Evolutionary conservation across 2,329 filamentous ascomycete species (phyloP).

Genomic region (Tolypocladium ophioglossoides): DNA sequence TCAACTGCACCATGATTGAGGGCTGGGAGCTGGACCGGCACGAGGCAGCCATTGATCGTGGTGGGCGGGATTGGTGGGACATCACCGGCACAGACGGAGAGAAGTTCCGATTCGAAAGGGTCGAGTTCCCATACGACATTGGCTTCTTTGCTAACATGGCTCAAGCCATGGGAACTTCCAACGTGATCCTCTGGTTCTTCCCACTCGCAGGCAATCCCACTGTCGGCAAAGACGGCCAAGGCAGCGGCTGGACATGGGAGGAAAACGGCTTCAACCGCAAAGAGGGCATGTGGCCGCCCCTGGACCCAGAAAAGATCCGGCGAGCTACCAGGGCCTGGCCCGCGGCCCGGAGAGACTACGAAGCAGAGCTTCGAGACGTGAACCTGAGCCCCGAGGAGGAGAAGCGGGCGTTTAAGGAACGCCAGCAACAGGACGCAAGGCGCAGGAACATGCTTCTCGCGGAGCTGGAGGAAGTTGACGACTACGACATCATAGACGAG

Average conservation of each 20-base stretch:
- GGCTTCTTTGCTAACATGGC: conserved; percentile 64
- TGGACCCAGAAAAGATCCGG: conserved; percentile 50
- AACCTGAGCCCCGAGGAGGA: conserved; percentile 31
- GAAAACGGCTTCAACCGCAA: conserved; percentile 68
- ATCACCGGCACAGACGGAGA: conserved; percentile 22
- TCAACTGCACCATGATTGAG: conserved; percentile 75
- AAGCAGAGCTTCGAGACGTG: conserved; percentile 21
- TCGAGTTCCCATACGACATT: conserved; percentile 77
- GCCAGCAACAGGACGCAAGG: conserved; percentile 37
- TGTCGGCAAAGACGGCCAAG: conserved; percentile 26
- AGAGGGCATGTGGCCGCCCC: conserved; percentile 50
- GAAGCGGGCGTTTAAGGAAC: conserved; percentile 35
- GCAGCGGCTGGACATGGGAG: conserved; percentile 50
- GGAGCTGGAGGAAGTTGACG: conserved; percentile 44
- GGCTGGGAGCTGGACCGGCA: conserved; percentile 62
- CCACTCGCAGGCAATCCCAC: conserved; percentile 48
- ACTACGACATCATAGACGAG: conserved; percentile 43
- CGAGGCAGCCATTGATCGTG: conserved; percentile 41
- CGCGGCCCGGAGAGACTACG: conserved; percentile 23
- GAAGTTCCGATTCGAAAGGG: conserved; percentile 41
- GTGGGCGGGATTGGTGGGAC: conserved; percentile 34
- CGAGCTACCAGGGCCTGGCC: conserved; percentile 29
- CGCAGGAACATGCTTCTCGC: conserved; percentile 31
- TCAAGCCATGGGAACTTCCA: conserved; percentile 63
- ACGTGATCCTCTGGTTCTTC: conserved; percentile 57